Base-by-base conservation (phyloP, 352 stramenopile species). In the Phytopythium aichiense region DNA sequence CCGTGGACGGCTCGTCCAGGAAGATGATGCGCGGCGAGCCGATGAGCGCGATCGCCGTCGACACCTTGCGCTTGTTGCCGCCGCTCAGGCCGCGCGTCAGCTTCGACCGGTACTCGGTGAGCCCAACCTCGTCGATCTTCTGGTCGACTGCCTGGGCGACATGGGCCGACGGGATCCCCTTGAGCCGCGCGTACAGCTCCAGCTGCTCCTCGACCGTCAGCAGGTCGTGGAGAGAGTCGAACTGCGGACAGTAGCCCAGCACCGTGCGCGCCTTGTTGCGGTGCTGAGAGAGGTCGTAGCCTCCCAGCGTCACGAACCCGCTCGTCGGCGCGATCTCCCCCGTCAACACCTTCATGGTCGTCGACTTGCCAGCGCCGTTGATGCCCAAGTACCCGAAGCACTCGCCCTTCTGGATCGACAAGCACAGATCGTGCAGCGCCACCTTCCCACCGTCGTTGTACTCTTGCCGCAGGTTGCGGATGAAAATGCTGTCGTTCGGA, bases 361-460 rank as follows among this genome's bases (percentile, higher is more conserved):
- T 98, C 0, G 89, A 95, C 67, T 98, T 98, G 40, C 92, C 92
- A 3, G 76, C 92, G 22, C 91, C 91, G 64, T 98, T 98, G 63
- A 97, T 91, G 25, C 92, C 92, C 4, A 98, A 73, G 60, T 94
- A 88, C 7, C 92, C 92, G 69, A 98, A 97, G 64, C 88, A 95
- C 66, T 98, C 85, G 40, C 92, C 89, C 45, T 84, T 70, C 35
- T 67, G 68, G 18, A 97, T 63, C 22, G 73, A 84, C 30, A 97
- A 93, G 3, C 77, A 91, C n/a, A 97, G 55, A 33, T 87, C 69
- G 33, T 70, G 64, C 20, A 95, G 78, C 0, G 85, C 91, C 33
- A 88, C 76, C 64, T 96, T 97, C n/a, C n/a, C n/a, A 42, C 77
- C 65, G 22, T 77, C 87, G 37, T 76, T 78, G 71, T 96, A 98